phyloP scores from a whole-genome alignment of 805 yeast species.

The Pichia rugopelliculosa region DNA sequence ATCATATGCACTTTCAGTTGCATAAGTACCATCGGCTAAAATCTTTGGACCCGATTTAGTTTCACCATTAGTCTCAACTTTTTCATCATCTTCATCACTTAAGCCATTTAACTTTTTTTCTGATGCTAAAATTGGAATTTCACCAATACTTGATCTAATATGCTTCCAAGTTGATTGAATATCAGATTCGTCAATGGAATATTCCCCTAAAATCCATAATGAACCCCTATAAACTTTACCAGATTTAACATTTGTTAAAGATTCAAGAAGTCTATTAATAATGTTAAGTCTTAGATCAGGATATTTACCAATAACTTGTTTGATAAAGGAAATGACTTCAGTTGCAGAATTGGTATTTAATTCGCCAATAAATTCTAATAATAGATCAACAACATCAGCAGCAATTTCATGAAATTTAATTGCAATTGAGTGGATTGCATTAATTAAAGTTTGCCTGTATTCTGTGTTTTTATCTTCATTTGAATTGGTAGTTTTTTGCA shows the following conservation, averaged over 20 bases:
- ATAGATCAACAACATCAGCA: slow-evolving; percentile 77
- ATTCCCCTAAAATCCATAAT: slow-evolving; percentile 95
- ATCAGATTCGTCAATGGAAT: slow-evolving; percentile 59
- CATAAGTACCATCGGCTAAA: slow-evolving; percentile 98
- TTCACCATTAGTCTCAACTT: slow-evolving; percentile 15
- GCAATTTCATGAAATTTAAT: slow-evolving; percentile 86
- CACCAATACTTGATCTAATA: slow-evolving; percentile 78
- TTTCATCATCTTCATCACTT: slow-evolving; percentile 15
- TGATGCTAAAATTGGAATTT: slow-evolving; percentile 78
- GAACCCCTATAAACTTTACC: slow-evolving; percentile 92
- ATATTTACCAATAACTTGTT: slow-evolving; percentile 89
- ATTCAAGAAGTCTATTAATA: slow-evolving; percentile 50
- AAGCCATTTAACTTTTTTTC: slow-evolving; percentile 39
- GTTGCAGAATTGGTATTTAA: slow-evolving; percentile 78
- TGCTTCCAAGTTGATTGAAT: slow-evolving; percentile 83
- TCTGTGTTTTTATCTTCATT: slow-evolving; percentile 78
- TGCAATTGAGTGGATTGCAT: slow-evolving; percentile 85
- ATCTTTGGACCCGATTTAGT: slow-evolving; percentile 63
- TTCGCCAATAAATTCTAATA: slow-evolving; percentile 80
- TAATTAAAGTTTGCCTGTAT: slow-evolving; percentile 82
- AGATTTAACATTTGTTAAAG: slow-evolving; percentile 64
- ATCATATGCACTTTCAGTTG: slow-evolving; percentile 81
- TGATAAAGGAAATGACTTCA: slow-evolving; percentile 85
- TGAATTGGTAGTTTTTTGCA: slow-evolving; percentile 60
- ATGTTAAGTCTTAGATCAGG: slow-evolving; percentile 68